phyloP scores from a whole-genome alignment of 768 basidiomycete genomes.

The Mycena albidolilacea region DNA sequence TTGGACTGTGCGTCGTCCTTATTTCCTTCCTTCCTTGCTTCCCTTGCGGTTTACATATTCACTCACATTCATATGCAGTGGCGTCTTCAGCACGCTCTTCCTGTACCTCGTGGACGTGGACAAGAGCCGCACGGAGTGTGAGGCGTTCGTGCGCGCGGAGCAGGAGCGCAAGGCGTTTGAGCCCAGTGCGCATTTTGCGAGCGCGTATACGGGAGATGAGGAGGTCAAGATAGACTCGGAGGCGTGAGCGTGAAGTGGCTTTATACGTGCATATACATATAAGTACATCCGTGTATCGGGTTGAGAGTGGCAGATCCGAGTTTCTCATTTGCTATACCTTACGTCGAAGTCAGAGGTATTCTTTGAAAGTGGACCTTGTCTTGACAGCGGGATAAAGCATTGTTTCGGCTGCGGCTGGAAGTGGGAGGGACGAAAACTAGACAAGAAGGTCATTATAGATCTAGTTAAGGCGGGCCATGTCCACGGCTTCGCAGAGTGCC shows the following conservation, averaged over 20 bases:
- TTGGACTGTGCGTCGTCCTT: slow-evolving; percentile 72
- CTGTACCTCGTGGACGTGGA: slow-evolving; percentile 74
- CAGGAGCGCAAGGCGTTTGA: slow-evolving; percentile 54
- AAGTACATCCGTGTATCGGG: no score
- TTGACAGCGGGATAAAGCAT: no score
- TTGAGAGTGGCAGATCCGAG: no score
- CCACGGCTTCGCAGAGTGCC: no score
- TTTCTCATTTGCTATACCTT: no score
- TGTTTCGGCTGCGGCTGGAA: no score
- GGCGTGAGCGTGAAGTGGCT: slow-evolving; percentile 1
- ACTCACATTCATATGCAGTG: slow-evolving; percentile 50
- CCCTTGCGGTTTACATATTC: background rate
- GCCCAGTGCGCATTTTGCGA: slow-evolving; percentile 37
- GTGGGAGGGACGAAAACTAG: no score
- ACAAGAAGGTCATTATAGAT: no score
- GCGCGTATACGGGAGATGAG: slow-evolving; percentile 42
- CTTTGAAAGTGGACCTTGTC: no score
- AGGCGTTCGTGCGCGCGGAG: slow-evolving; percentile 73
- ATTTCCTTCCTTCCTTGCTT: slow-evolving; percentile 39
- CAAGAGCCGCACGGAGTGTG: slow-evolving; percentile 76
- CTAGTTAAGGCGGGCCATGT: no score
- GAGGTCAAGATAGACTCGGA: slow-evolving; percentile 33
- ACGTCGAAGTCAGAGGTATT: no score
- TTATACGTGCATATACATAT: background rate
- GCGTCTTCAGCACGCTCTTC: slow-evolving; percentile 68